Conservation (phyloP, 2,329 filamentous ascomycete species). For the Cryphonectria nitschkei region DNA sequence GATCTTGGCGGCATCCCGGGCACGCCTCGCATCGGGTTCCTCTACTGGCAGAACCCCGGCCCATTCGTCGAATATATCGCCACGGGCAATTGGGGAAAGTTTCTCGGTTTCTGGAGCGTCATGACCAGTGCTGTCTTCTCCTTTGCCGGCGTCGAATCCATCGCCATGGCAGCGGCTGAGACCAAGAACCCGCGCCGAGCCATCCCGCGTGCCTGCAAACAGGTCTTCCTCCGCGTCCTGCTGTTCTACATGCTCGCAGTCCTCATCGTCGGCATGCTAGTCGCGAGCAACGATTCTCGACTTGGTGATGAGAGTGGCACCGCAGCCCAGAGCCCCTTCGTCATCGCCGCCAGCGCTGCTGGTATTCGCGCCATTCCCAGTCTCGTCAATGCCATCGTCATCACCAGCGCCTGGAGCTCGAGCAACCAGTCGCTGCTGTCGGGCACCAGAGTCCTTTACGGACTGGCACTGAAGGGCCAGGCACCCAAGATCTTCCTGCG, state of each 20-base stretch:
- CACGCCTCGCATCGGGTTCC: constrained; percentile 63
- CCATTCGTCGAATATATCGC: constrained; percentile 70
- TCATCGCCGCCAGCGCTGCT: constrained; percentile 71
- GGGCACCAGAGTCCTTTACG: constrained; percentile 63
- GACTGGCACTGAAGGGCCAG: constrained; percentile 61
- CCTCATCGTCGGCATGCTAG: constrained; percentile 61
- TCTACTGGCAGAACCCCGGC: constrained; percentile 69
- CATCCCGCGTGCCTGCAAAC: constrained; percentile 55
- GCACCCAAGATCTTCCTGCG: constrained; percentile 60
- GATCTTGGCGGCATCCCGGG: constrained; percentile 65
- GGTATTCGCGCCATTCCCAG: constrained; percentile 69
- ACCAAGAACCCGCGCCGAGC: constrained; percentile 54
- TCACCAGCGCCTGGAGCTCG: constrained; percentile 72
- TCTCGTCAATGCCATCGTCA: constrained; percentile 76
- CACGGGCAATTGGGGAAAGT: constrained; percentile 60
- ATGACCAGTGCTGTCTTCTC: constrained; percentile 51
- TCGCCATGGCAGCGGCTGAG: constrained; percentile 60
- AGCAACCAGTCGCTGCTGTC: constrained; percentile 68
- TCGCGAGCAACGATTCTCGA: constrained; percentile 56
- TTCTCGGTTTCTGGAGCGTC: constrained; percentile 62
- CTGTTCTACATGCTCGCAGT: constrained; percentile 53
- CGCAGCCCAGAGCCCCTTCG: constrained; percentile 63
- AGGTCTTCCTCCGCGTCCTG: constrained; percentile 54
- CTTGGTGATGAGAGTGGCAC: constrained; percentile 51
- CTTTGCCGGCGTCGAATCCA: constrained; percentile 54